Conservation (phyloP, 805 yeast genomes). For the Wickerhamiella dianesei region DNA sequence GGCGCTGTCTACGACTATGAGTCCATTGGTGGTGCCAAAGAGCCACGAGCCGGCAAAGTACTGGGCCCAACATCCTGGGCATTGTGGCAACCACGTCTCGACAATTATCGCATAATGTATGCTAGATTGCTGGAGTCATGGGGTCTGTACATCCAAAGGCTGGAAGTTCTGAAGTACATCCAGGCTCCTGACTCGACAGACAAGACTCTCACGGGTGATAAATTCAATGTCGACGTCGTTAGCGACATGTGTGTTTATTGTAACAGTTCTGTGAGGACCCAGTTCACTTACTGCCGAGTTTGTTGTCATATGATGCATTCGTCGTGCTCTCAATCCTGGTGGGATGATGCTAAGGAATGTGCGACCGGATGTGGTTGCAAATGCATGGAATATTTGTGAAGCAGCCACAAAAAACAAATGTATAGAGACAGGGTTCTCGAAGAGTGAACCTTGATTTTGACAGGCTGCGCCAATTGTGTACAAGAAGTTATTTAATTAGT, state of each 20-base stretch:
- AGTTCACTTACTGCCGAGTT: constrained; percentile 50
- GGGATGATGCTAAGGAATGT: constrained; percentile 48
- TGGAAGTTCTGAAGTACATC: constrained; percentile 60
- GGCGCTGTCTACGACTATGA: not conserved
- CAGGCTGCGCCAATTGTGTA: too few species aligned
- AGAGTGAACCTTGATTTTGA: too few species aligned
- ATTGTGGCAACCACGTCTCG: constrained; percentile 9
- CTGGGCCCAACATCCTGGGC: not conserved
- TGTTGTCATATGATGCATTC: constrained; percentile 76
- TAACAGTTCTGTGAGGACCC: constrained; percentile 41
- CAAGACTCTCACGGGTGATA: not conserved
- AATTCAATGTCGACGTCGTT: not conserved
- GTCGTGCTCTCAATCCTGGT: constrained; percentile 71
- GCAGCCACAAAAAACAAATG: too few species aligned
- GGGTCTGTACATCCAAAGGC: constrained; percentile 72
- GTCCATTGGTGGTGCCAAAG: not conserved
- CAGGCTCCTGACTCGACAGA: not conserved
- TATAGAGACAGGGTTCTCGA: too few species aligned
- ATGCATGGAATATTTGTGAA: constrained; percentile 28
- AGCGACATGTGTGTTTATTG: constrained; percentile 45
- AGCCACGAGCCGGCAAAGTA: not conserved
- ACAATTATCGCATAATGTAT: constrained; percentile 50
- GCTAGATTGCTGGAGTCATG: constrained; percentile 65
- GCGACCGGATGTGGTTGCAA: constrained; percentile 78
- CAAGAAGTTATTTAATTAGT: too few species aligned